Evolutionary conservation across 2,329 filamentous ascomycete genomes (phyloP), one percentile per base, ranked within the genome.

Genomic region (Mycosphaerella arachidis): DNA sequence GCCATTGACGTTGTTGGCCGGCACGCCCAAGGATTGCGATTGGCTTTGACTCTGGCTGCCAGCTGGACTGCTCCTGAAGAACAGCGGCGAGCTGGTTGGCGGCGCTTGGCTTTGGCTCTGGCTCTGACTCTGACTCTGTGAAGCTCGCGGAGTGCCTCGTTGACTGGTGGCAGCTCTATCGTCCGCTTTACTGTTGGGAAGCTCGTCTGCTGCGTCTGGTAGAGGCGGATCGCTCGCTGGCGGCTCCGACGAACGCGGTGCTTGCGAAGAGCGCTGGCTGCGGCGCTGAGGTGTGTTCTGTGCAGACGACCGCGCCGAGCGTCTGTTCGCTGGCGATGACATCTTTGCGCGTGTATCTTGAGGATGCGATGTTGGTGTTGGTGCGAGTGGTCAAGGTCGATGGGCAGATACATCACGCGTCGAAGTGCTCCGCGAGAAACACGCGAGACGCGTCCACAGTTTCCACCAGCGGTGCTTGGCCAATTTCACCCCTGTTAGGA

Each of bases 41-140:
- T 66, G 71, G 40, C 66, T 69, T 61, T 71, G 68, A 63, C 76
- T 73, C 63, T 72, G 73, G 30, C 76, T 77, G 37, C 74, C 76
- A 54, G 77, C 77, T 9, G 86, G 84, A 18, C 85, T 87, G 0
- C 84, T 87, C 63, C 81, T 85, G 75, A 87, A 95, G 75, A 90
- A 90, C 65, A 96, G 81, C 45, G 92, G 92, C 60, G 92, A 96
- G 4, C 91, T 94, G 5, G 85, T 71, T 2, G 71, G 70, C 31
- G 72, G 71, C 9, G 65, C 67, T 52, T 70, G 68, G 10, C 62
- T 66, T 48, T 71, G 69, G 10, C 59, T 64, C 31, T 64, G 61
- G 31, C 58, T 63, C 33, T 61, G 63, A 18, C 58, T 63, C 33
- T 61, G 63, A 18, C 50, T 52, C 46, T 67, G 65, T 16, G 57